phyloP scores from a whole-genome alignment of 257 asterid species.

The Ehretia macrophylla region DNA sequence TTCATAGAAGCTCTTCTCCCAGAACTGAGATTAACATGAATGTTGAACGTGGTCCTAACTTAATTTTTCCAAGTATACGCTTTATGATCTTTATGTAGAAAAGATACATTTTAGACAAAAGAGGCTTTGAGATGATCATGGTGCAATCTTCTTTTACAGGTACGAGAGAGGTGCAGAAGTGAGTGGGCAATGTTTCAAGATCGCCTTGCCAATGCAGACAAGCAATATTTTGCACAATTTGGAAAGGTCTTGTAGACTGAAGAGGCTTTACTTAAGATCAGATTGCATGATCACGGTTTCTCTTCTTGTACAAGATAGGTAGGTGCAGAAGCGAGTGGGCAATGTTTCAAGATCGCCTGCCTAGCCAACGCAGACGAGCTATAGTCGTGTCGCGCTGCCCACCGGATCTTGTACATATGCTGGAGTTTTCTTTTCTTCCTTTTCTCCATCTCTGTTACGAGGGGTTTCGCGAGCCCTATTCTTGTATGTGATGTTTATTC shows the following conservation, averaged over 20 bases:
- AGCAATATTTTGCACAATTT: conserved; percentile 58
- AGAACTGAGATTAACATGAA: no score
- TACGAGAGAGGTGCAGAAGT: conserved; percentile 83
- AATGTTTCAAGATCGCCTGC: conserved; percentile 54
- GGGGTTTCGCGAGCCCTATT: conserved; percentile 15
- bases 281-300: not conserved
- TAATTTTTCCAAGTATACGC: not conserved
- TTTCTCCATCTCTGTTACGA: conserved; percentile 9
- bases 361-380: conserved; percentile 54
- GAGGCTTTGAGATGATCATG: not conserved
- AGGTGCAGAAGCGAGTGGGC: conserved; percentile 71
- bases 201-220: conserved; percentile 86
- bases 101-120: not conserved
- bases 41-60: no score
- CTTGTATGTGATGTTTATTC: conserved; percentile 14
- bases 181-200: conserved; percentile 98
- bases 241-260: conserved; percentile 16
- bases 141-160: conserved; percentile 38
- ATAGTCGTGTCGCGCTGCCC: conserved; percentile 17
- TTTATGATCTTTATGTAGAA: not conserved
- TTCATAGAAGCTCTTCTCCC: no score
- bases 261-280: not conserved
- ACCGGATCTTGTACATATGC: conserved; percentile 28
- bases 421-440: conserved; percentile 1
- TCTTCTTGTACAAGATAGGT: conserved; percentile 40